phyloP scores from a whole-genome alignment of 495 filamentous ascomycete genomes.

The Neurospora sp. region DNA sequence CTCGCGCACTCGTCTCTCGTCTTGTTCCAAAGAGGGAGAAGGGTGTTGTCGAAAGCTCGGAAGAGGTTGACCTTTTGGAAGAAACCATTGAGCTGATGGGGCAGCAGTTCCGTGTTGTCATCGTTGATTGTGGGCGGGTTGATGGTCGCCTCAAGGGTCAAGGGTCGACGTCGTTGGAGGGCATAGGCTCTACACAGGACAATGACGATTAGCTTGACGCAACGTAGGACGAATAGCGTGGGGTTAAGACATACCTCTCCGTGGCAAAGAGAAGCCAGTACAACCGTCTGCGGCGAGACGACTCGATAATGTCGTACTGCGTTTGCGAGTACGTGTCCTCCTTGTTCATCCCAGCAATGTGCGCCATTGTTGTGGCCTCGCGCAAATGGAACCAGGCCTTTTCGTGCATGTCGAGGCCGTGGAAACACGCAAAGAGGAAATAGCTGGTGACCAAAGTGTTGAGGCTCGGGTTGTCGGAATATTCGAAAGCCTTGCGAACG shows the following conservation, averaged over 20 bases:
- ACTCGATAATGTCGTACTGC: constrained; percentile 43
- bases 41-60: constrained; percentile 60
- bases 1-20: constrained; percentile 45
- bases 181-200: constrained; percentile 49
- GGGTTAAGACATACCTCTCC: constrained; percentile 45
- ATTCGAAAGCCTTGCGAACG: constrained; percentile 65
- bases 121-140: constrained; percentile 54
- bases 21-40: constrained; percentile 67
- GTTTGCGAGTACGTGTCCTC: constrained; percentile 43
- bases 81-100: constrained; percentile 47
- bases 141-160: constrained; percentile 46
- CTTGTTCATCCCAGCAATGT: constrained; percentile 50
- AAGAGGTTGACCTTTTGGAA: constrained; percentile 58
- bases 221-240: not conserved
- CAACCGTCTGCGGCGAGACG: constrained; percentile 45
- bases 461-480: constrained; percentile 58
- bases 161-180: constrained; percentile 61
- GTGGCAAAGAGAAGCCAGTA: constrained; percentile 67
- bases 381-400: constrained; percentile 66
- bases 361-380: constrained; percentile 55
- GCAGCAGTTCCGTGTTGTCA: constrained; percentile 47
- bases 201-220: constrained; percentile 9
- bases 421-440: constrained; percentile 69
- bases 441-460: constrained; percentile 67
- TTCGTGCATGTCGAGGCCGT: constrained; percentile 60